Conservation (phyloP, 2,329 filamentous ascomycete genomes). For the Pseudogymnoascus sp. region DNA sequence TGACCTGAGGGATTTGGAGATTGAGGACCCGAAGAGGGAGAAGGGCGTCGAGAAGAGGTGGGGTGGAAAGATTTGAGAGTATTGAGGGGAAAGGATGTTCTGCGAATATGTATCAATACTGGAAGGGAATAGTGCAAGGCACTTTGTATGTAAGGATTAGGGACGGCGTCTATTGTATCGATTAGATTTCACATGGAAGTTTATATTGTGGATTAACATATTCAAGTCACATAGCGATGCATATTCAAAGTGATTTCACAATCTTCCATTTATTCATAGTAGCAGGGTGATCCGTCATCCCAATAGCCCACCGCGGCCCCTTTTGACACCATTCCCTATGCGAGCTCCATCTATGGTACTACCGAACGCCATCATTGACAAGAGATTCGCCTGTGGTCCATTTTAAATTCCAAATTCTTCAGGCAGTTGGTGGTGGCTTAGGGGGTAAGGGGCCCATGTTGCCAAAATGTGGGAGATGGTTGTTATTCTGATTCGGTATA, state of each 20-base stretch:
- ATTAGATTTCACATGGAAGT: background rate
- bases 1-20: slow-evolving; percentile 29
- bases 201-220: background rate
- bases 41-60: slow-evolving; percentile 26
- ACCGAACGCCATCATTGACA: slow-evolving; percentile 9
- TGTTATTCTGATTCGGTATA: slow-evolving; percentile 18
- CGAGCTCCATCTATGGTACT: slow-evolving; percentile 9
- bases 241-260: slow-evolving; percentile 1
- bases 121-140: background rate
- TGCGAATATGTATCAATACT: slow-evolving; percentile 2
- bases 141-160: slow-evolving; percentile 4
- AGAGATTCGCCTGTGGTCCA: slow-evolving; percentile 1
- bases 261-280: slow-evolving; percentile 7
- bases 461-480: slow-evolving; percentile 47
- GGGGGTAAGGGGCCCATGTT: slow-evolving; percentile 44
- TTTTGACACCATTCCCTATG: slow-evolving; percentile 9
- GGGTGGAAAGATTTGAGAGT: slow-evolving; percentile 21
- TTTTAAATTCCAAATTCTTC: slow-evolving; percentile 13
- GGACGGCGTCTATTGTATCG: slow-evolving; percentile 1
- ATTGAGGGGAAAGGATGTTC: background rate
- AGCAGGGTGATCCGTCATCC: slow-evolving; percentile 5
- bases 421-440: slow-evolving; percentile 40
- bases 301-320: background rate
- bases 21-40: slow-evolving; percentile 27
- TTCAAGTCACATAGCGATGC: background rate